phyloP scores from a whole-genome alignment of 768 basidiomycete species.

The Coprinellus aureogranulatus region DNA sequence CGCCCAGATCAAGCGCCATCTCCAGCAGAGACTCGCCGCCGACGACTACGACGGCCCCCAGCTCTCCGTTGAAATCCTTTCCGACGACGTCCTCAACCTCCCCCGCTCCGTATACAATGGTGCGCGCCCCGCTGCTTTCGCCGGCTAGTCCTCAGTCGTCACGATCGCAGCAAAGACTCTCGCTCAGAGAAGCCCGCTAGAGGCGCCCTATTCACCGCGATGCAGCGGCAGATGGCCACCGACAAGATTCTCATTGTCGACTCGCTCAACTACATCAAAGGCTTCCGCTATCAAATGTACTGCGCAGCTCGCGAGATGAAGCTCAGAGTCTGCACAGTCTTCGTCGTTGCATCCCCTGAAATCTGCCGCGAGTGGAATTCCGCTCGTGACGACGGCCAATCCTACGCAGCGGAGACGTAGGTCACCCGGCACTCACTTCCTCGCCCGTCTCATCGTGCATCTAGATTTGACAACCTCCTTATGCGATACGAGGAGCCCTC shows the following conservation, averaged over 20 bases:
- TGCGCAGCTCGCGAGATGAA: constrained; percentile 90
- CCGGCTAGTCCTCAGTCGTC: not conserved
- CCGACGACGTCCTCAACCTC: constrained; percentile 71
- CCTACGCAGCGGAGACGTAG: constrained; percentile 75
- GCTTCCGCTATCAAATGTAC: constrained; percentile 97
- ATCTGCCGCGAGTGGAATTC: constrained; percentile 77
- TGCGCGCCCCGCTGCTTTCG: constrained; percentile 30
- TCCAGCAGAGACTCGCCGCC: constrained; percentile 52
- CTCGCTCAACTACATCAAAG: constrained; percentile 95
- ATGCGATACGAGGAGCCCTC: constrained; percentile 94
- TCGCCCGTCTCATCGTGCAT: constrained; percentile 1
- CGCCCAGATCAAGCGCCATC: constrained; percentile 54
- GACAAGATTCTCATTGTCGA: constrained; percentile 88
- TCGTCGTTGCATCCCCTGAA: constrained; percentile 71
- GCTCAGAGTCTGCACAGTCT: constrained; percentile 83
- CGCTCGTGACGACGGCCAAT: constrained; percentile 40
- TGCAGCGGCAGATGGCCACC: constrained; percentile 68
- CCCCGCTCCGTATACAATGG: constrained; percentile 70
- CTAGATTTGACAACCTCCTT: constrained; percentile 81
- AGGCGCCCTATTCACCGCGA: constrained; percentile 75
- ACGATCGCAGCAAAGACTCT: constrained; percentile 7
- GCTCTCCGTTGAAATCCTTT: constrained; percentile 50
- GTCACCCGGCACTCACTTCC: constrained; percentile 19
- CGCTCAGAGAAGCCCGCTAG: constrained; percentile 86
- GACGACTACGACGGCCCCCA: constrained; percentile 53